These are phyloP conservation scores for Saccharomyces hybrid DNA, from an alignment of 1,139 yeast genomes.

Conservation along the genomic window DNA sequence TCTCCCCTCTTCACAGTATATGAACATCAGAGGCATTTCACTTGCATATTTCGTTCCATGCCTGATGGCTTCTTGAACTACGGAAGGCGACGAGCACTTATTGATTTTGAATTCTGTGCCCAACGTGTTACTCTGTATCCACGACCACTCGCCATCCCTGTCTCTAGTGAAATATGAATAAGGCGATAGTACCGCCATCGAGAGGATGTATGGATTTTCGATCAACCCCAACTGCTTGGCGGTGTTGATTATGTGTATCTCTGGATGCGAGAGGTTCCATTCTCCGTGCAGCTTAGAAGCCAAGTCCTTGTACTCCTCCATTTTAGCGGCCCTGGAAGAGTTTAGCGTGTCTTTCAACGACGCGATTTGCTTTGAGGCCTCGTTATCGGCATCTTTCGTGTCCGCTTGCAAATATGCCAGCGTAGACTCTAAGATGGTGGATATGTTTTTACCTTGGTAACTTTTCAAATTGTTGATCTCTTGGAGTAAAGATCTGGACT, in stretches of 20 bases:
- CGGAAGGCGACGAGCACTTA: constrained; percentile 11
- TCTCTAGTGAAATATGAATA: constrained; percentile 20
- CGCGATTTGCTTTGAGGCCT: constrained; percentile 9
- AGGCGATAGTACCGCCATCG: constrained; percentile 26
- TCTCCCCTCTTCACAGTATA: constrained; percentile 15
- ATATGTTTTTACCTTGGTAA: constrained; percentile 28
- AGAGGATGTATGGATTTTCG: constrained; percentile 23
- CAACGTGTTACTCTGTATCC: constrained; percentile 13
- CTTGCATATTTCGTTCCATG: constrained; percentile 22
- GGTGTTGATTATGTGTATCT: constrained; percentile 17
- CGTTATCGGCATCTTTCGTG: constrained; percentile 6
- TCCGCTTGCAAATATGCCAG: constrained; percentile 20
- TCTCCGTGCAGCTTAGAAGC: constrained; percentile 21
- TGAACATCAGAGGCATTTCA: constrained; percentile 27
- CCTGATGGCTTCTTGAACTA: constrained; percentile 19
- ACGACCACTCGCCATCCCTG: constrained; percentile 19
- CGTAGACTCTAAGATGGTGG: constrained; percentile 24
- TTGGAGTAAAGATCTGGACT: constrained; percentile 15
- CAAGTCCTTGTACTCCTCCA: constrained; percentile 22
- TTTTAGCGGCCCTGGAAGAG: constrained; percentile 11
- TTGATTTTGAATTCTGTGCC: constrained; percentile 16
- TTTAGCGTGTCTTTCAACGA: constrained; percentile 15
- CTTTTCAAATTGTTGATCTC: constrained; percentile 23
- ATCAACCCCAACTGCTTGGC: constrained; percentile 23
- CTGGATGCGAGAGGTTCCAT: constrained; percentile 28